A percentile compares a stretch with the other conserved stretches of the same genome.
These are phyloP conservation scores for Euphrasia arctica DNA, from an alignment of 305 asterid species.

Conservation along the genomic window DNA sequence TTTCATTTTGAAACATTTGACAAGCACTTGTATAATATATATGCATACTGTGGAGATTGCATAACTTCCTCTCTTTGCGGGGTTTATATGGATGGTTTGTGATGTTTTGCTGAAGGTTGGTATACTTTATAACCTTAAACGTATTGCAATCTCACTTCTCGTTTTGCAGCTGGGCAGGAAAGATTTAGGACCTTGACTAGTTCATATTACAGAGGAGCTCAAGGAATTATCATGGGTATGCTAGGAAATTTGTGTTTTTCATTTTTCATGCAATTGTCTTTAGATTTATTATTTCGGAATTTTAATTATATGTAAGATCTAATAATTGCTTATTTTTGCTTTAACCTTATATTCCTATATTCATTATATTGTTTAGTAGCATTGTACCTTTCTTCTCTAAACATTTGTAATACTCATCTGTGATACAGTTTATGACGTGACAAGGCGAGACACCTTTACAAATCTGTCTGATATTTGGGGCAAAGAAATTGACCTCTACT, in stretches of 20 bases:
- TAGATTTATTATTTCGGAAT: neutral
- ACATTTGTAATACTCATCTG: constrained; percentile 11
- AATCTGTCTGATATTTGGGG: constrained; percentile 95
- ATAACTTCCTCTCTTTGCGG: neutral
- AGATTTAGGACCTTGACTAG: constrained; percentile 69
- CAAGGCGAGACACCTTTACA: constrained; percentile 86
- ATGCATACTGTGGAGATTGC: neutral
- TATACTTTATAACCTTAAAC: too few species aligned
- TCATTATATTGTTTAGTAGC: neutral
- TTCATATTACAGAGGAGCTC: constrained; percentile 72
- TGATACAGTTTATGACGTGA: constrained; percentile 84
- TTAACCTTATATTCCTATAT: neutral
- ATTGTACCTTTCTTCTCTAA: neutral
- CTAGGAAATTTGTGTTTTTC: neutral
- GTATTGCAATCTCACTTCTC: constrained; percentile 15
- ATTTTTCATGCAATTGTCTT: constrained; percentile 12
- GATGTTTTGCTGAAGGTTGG: constrained; percentile 2
- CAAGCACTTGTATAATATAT: neutral
- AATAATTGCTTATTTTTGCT: constrained; percentile 6
- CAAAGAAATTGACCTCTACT: constrained; percentile 89
- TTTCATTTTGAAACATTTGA: neutral
- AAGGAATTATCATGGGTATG: constrained; percentile 70
- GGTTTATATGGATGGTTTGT: constrained; percentile 2
- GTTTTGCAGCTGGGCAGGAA: constrained; percentile 66
- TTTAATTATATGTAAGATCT: neutral